Evolutionary conservation across 192 early-diverging fungal genomes (phyloP), one percentile per base, ranked within the genome.

Genomic region (Dimargaris verticillata): DNA sequence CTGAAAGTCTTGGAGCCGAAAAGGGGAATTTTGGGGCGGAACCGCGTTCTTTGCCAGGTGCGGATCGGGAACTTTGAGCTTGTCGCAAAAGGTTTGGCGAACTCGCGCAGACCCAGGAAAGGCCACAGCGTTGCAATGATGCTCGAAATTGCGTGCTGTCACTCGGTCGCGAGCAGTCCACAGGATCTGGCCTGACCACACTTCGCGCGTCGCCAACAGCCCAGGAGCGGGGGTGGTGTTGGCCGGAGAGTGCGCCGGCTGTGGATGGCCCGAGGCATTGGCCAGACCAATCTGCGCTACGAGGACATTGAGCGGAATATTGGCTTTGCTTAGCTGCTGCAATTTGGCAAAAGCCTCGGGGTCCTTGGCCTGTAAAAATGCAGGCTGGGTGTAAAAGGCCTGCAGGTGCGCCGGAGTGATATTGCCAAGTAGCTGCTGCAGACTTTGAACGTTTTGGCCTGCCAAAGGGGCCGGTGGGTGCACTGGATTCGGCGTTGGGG

Each of bases 151-250:
- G 5, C 20, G 11, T 1, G 14, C n/a, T 11, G 29, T 44, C n/a
- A 20, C n/a, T 18, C 57, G 57, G 42, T 59, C 57, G 6, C 42
- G 29, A 18, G 57, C 57, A 6, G 22, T 13, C 57, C 57, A 59
- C 18, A 59, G 3, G 7, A 59, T 20, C n/a, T 59, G 15, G n/a
- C 57, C 57, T 38, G 20, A 15, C 57, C 57, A 59, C 7, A 59
- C 22, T 20, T 28, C 4, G 14, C 20, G 20, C n/a, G 17, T 20
- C 26, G 57, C 29, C 41, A n/a, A n/a, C 17, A 20, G 41, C 14
- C n/a, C 38, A n/a, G 57, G 33, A 11, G 4, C 14, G 17, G n/a
- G 17, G 57, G 15, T 43, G 20, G 5, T 28, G 38, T 17, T 44
- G n/a, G 29, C n/a, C 13, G 6, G 17, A 2, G n/a, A n/a, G 42